Evolutionary conservation across 805 yeast species (phyloP).

Genomic region (Maudiozyma pseudohumilis): DNA sequence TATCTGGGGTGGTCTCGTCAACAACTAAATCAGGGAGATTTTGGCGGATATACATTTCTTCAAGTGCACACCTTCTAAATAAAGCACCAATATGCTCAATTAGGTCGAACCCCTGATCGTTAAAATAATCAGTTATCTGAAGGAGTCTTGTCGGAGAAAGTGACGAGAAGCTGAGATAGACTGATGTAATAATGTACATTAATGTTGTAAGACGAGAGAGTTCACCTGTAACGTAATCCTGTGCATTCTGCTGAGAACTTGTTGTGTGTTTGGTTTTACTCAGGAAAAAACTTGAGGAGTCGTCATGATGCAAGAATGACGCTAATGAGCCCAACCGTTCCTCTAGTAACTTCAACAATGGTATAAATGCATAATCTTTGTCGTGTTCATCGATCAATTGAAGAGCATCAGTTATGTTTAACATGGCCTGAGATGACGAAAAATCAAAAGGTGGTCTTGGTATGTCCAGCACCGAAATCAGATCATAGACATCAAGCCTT

Average conservation of each 20-base stretch:
- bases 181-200: constrained; percentile 44
- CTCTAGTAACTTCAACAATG: constrained; percentile 28
- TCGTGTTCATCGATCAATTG: constrained; percentile 48
- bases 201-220: constrained; percentile 33
- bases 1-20: constrained; percentile 29
- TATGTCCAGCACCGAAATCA: constrained; percentile 41
- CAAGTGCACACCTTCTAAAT: constrained; percentile 43
- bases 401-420: constrained; percentile 44
- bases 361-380: constrained; percentile 37
- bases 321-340: constrained; percentile 24
- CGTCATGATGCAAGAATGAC: constrained; percentile 19
- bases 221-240: constrained; percentile 14
- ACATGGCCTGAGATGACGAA: constrained; percentile 43
- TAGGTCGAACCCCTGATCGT: constrained; percentile 31
- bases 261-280: constrained; percentile 9
- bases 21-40: constrained; percentile 40
- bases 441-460: constrained; percentile 54
- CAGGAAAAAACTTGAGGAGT: constrained; percentile 21
- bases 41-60: constrained; percentile 45
- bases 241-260: constrained; percentile 4
- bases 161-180: constrained; percentile 44
- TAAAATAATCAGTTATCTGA: constrained; percentile 21
- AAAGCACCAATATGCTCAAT: constrained; percentile 36
- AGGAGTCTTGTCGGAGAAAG: constrained; percentile 37
- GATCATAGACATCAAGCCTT: constrained; percentile 33